Base-by-base conservation (phyloP, 805 yeast genomes). In the Kazachstania psychrophila region DNA sequence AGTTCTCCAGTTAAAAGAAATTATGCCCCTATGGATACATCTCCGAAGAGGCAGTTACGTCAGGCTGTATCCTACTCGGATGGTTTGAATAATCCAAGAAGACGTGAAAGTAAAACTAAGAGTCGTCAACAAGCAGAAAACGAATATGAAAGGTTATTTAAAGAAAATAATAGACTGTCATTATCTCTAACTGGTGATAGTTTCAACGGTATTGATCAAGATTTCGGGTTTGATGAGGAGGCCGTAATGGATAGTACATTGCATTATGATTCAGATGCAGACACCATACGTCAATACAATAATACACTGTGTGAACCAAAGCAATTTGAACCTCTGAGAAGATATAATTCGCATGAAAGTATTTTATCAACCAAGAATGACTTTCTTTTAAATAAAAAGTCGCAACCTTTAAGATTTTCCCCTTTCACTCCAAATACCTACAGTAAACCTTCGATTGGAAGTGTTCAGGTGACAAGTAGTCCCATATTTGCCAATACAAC, bases 331-430 rank as follows among this genome's bases (percentile, higher is more conserved):
- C 51, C 53, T 13, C 32, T 58, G 6, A 36, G 61, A 40, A 50
- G 54, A 25, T 58, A 43, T 30, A 56, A 56, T 28, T 58, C 63
- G 3, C 58, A 57, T 38, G 62, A 58, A 35, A 57, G 63, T 40
- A 46, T 57, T 9, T 33, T 58, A 13, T 57, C 61, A 2, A 35
- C 18, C 2, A 43, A 37, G 20, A 28, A 37, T 9, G 14, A 29
- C 13, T 18, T 20, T 12, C 4, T 36, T 11, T n/a, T 29, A 12
- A 14, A 36, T 10, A 9, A 16, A 25, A 36, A 25, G n/a, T 18
- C 27, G 11, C 24, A 38, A 34, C 40, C 32, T 24, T 34, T 37
- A 23, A 30, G 15, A 14, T 36, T 38, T 26, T 41, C 42, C 24
- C 35, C 31, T 7, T 42, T 33, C 17, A 23, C 23, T 10, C 10